Base-by-base conservation (phyloP, 225 moss, liverwort and hornwort genomes). In the Antitrichia curtipendula region DNA sequence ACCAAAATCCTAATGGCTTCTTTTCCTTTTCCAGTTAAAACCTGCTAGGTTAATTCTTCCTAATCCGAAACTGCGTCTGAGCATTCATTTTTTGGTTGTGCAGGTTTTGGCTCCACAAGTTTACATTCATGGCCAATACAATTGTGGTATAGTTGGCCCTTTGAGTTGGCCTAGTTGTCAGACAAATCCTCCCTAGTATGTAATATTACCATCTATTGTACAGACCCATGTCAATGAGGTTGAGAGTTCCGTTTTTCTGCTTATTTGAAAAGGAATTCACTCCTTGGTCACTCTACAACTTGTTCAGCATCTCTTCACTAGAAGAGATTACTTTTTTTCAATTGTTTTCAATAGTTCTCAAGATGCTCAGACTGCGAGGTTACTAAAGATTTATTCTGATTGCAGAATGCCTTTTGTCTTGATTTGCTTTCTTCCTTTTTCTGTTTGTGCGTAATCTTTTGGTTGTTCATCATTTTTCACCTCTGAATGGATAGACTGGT, bases 91-190 rank as follows among this genome's bases (percentile, higher is more conserved):
- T 52, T 79, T 56, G 79, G 38, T 82, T 90, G n/a, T 90, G 86
- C 93, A 95, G 95, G 88, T 90, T 68, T 63, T 91, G 80, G 52
- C 86, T 86, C 93, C 95, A 71, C 91, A 92, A 69, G 93, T 95
- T 31, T 95, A 91, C 87, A 92, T 95, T 62, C 95, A 93, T 73
- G 92, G 92, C 24, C 88, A 91, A 66, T 71, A 91, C 28, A 88
- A 87, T 54, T 91, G 90, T 91, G 89, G 72, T 83, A 43, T 49
- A 32, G 83, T 88, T 84, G 91, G 90, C 63, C 56, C 82, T 59
- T 66, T 70, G 86, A 84, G 80, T 24, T 94, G 94, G 94, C 89
- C 91, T 86, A 85, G 80, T 80, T 91, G 92, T 88, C 89, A 84
- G 59, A 76, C 74, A 89, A 89, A 61, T 57, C 15, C 57, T 81